Evolutionary conservation across 2,329 filamentous ascomycete genomes (phyloP).

Genomic region (Penicillium sp.): DNA sequence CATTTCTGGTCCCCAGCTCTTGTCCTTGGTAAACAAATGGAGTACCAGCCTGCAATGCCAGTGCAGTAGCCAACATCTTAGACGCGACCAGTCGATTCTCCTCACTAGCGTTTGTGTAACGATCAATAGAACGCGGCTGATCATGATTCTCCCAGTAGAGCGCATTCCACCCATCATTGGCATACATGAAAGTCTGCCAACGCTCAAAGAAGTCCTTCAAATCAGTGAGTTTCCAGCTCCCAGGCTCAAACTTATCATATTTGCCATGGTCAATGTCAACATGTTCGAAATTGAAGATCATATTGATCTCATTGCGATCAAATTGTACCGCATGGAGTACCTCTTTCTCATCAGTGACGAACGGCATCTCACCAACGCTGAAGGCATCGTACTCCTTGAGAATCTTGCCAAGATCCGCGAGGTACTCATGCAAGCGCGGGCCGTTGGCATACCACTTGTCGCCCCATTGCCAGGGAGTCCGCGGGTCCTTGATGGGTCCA

Average conservation of each 20-base stretch:
- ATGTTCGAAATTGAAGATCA: conserved; percentile 73
- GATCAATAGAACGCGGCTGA: conserved; percentile 60
- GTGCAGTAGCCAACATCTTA: conserved; percentile 61
- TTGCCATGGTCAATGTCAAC: conserved; percentile 59
- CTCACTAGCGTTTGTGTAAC: conserved; percentile 54
- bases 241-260: conserved; percentile 52
- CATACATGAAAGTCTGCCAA: conserved; percentile 61
- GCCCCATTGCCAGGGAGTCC: conserved; percentile 36
- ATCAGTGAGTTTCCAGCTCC: conserved; percentile 51
- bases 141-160: conserved; percentile 68
- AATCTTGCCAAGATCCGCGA: conserved; percentile 55
- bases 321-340: conserved; percentile 56
- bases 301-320: conserved; percentile 62
- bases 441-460: conserved; percentile 55
- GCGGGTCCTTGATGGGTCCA: conserved; percentile 35
- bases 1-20: conserved; percentile 66
- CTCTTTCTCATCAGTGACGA: conserved; percentile 49
- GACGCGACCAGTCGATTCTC: conserved; percentile 52
- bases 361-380: conserved; percentile 63
- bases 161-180: conserved; percentile 63
- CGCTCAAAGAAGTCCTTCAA: conserved; percentile 56
- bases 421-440: conserved; percentile 58
- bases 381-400: conserved; percentile 59
- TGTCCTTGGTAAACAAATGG: conserved; percentile 70
- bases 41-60: conserved; percentile 60